Conservation (phyloP, 164 flowering plant species). For the Nymphaea colorata region DNA sequence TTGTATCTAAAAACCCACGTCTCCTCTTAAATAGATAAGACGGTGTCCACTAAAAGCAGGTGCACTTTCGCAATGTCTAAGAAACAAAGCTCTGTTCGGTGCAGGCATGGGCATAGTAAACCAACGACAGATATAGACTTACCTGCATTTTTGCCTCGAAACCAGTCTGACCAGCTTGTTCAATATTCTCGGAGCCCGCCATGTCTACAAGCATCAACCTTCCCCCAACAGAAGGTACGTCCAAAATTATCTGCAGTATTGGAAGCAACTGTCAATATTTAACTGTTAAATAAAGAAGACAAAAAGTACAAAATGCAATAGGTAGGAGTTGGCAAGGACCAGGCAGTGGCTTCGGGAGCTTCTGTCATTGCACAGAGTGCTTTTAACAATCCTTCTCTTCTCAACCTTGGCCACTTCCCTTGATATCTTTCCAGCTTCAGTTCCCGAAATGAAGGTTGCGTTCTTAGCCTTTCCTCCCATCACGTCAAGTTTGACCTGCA, state of each 20-base stretch:
- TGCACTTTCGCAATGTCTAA: no score
- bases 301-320: background rate
- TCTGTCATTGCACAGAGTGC: constrained; percentile 85
- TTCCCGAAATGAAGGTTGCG: constrained; percentile 88
- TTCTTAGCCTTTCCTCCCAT: constrained; percentile 97
- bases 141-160: constrained; percentile 99
- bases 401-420: constrained; percentile 94
- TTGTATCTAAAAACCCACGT: no score
- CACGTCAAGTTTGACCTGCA: constrained; percentile 83
- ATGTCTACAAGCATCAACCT: constrained; percentile 95
- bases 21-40: no score
- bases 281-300: background rate
- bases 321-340: constrained; percentile 27
- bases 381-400: constrained; percentile 82
- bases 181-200: constrained; percentile 99
- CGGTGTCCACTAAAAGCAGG: no score
- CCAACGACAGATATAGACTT: background rate
- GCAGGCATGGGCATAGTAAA: background rate
- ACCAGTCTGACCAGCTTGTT: constrained; percentile 93
- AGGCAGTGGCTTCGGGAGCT: constrained; percentile 99
- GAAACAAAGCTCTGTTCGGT: background rate
- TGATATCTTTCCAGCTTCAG: constrained; percentile 85
- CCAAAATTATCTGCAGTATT: constrained; percentile 65
- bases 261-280: background rate
- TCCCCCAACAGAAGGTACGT: constrained; percentile 93